These are phyloP conservation scores for Tothia fuscella DNA, from an alignment of 2,329 filamentous ascomycete genomes.

Conservation along the genomic window DNA sequence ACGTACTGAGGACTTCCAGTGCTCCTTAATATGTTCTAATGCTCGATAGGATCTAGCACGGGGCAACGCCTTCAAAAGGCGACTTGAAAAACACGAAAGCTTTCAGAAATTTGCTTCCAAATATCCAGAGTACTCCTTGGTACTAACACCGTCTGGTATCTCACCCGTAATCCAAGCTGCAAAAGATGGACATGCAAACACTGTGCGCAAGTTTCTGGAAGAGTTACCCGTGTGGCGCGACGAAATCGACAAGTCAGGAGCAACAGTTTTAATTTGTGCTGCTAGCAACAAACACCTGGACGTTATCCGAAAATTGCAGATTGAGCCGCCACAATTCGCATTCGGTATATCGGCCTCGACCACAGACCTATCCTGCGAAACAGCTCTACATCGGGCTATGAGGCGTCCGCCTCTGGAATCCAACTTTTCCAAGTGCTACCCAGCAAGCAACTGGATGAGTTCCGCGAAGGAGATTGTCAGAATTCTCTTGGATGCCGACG, in stretches of 20 bases:
- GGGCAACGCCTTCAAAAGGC: background rate
- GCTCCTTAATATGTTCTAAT: background rate
- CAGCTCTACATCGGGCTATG: background rate
- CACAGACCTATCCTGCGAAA: background rate
- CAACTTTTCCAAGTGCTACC: no score
- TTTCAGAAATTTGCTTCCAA: background rate
- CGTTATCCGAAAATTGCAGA: background rate
- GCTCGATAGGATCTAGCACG: background rate
- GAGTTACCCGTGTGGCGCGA: background rate
- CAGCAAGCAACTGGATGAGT: background rate
- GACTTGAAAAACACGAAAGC: background rate
- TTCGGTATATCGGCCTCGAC: background rate
- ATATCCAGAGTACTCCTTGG: background rate
- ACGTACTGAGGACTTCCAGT: background rate
- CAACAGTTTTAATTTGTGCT: background rate
- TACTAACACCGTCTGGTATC: background rate
- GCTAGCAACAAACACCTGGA: background rate
- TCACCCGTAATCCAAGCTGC: background rate
- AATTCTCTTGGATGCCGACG: background rate
- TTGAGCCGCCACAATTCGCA: background rate
- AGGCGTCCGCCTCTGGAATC: background rate
- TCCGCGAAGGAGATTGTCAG: background rate
- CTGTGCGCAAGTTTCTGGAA: background rate
- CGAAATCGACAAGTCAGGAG: background rate
- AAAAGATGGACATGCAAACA: background rate